Conservation (phyloP, 768 basidiomycete species). For the Leucocoprinus sp. region DNA sequence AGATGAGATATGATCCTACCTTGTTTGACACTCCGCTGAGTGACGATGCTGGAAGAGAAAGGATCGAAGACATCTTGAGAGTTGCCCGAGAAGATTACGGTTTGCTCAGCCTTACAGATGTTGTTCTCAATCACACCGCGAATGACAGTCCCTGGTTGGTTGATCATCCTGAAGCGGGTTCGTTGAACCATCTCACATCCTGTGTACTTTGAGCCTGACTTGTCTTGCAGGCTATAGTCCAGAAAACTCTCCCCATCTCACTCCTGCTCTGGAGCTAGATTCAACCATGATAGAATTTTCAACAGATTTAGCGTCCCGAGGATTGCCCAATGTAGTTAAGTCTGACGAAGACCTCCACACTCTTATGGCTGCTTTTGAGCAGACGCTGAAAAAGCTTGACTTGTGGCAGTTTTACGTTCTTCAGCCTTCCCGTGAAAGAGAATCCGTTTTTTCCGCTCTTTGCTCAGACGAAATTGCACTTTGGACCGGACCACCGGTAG, state of each 20-base stretch:
- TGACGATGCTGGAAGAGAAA: slow-evolving; percentile 42
- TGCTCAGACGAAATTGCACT: slow-evolving; percentile 32
- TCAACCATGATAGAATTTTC: slow-evolving; percentile 81
- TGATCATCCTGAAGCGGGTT: slow-evolving; percentile 94
- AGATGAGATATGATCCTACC: slow-evolving; percentile 72
- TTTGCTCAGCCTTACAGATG: slow-evolving; percentile 83
- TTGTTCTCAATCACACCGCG: slow-evolving; percentile 96
- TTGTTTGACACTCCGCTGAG: slow-evolving; percentile 43
- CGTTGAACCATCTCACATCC: slow-evolving; percentile 16
- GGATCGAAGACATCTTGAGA: slow-evolving; percentile 57
- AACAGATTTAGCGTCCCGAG: slow-evolving; percentile 46
- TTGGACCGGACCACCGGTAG: slow-evolving; percentile 58
- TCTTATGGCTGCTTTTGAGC: slow-evolving; percentile 56
- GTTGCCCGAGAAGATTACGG: slow-evolving; percentile 81
- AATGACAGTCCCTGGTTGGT: slow-evolving; percentile 88
- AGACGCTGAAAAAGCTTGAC: slow-evolving; percentile 53
- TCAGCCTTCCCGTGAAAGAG: slow-evolving; percentile 59
- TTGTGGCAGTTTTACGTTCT: slow-evolving; percentile 96
- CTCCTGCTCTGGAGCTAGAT: slow-evolving; percentile 90
- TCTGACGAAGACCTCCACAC: slow-evolving; percentile 60
- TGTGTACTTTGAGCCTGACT: neutral
- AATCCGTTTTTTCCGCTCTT: slow-evolving; percentile 48
- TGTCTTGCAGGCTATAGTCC: slow-evolving; percentile 70
- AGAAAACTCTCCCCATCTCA: slow-evolving; percentile 83
- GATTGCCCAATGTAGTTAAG: slow-evolving; percentile 63